These are phyloP conservation scores for Acacia acuminata DNA, from an alignment of 306 rosid species.

Conservation along the genomic window DNA sequence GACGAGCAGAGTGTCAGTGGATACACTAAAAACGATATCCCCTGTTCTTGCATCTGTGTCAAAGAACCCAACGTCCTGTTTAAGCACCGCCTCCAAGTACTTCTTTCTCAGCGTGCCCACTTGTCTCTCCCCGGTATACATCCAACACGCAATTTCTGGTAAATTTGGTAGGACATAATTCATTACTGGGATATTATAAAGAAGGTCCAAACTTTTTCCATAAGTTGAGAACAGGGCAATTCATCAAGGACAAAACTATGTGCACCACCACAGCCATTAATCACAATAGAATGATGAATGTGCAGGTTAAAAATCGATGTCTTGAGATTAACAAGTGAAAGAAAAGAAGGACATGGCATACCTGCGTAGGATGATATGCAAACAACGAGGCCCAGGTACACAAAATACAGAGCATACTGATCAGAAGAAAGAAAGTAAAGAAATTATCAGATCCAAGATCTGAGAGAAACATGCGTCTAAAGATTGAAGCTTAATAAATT, in stretches of 20 bases:
- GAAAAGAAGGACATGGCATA: slow-evolving; percentile 34
- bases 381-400: slow-evolving; percentile 88
- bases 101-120: slow-evolving; percentile 91
- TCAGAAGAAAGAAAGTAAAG: neutral
- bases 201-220: neutral
- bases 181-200: neutral
- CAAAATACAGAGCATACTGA: slow-evolving; percentile 92
- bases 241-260: neutral
- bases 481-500: neutral
- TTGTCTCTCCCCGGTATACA: slow-evolving; percentile 97
- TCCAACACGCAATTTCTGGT: slow-evolving; percentile 96
- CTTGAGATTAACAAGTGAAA: slow-evolving; percentile 31
- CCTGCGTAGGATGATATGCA: slow-evolving; percentile 96
- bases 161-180: slow-evolving; percentile 13
- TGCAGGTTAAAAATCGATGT: neutral
- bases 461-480: neutral
- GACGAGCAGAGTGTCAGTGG: slow-evolving; percentile 96
- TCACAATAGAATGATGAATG: neutral
- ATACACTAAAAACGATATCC: slow-evolving; percentile 93
- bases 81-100: slow-evolving; percentile 89
- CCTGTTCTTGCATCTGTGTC: slow-evolving; percentile 99
- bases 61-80: slow-evolving; percentile 96
- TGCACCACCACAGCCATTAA: neutral
- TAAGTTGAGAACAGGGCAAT: neutral
- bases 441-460: slow-evolving; percentile 56